These are phyloP conservation scores for Cladophialophora exuberans DNA, from an alignment of 2,329 filamentous ascomycete species.

Conservation along the genomic window DNA sequence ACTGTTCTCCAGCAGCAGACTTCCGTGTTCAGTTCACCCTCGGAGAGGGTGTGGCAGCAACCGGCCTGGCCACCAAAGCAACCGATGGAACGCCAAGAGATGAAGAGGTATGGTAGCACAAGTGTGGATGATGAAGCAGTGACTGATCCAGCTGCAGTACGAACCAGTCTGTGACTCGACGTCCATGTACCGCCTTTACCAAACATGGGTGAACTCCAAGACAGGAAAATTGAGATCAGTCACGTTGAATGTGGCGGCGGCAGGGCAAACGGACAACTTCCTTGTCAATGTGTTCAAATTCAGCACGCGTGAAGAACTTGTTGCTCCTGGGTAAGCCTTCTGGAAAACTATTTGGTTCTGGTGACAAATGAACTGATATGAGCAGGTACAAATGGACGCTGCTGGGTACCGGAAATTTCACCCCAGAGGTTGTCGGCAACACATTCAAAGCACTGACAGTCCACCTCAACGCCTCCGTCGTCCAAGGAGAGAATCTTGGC, in stretches of 20 bases:
- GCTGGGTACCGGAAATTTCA: not conserved
- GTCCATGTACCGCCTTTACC: not conserved
- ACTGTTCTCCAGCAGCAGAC: not conserved
- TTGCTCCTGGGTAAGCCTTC: not conserved
- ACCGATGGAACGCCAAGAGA: not conserved
- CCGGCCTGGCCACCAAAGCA: not conserved
- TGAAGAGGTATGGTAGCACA: no score
- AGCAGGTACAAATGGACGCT: no score
- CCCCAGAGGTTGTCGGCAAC: not conserved
- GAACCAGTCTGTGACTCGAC: not conserved
- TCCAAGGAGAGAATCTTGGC: not conserved
- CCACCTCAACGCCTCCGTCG: not conserved
- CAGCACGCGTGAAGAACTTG: not conserved
- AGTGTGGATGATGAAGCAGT: no score
- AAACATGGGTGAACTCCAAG: not conserved
- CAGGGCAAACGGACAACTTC: not conserved
- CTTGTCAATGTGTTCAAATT: not conserved
- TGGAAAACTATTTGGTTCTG: no score
- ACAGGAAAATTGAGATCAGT: not conserved
- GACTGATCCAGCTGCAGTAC: no score
- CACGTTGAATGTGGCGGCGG: not conserved
- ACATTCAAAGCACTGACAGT: not conserved
- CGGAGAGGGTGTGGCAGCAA: not conserved
- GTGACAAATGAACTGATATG: no score
- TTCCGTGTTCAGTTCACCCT: not conserved